These are phyloP conservation scores for Capsicum baccatum DNA, from an alignment of 257 asterid species.

Conservation along the genomic window DNA sequence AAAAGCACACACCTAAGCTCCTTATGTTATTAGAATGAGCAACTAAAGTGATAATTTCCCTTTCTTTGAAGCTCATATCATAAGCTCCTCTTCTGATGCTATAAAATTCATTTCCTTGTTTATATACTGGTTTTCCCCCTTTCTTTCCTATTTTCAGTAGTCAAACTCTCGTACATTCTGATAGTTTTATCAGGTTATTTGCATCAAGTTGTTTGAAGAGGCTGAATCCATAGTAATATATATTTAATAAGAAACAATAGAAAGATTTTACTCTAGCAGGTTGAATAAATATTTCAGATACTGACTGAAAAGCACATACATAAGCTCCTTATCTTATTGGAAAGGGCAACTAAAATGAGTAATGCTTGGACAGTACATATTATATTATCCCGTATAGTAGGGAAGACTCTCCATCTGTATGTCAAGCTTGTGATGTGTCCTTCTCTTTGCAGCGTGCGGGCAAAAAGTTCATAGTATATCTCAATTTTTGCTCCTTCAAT, in stretches of 20 bases:
- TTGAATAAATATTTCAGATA: slow-evolving; percentile 18
- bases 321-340: slow-evolving; percentile 19
- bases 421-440: neutral
- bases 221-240: neutral
- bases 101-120: neutral
- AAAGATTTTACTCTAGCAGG: slow-evolving; percentile 3
- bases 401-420: slow-evolving; percentile 1
- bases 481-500: neutral
- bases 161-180: neutral
- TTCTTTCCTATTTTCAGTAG: neutral
- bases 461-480: neutral
- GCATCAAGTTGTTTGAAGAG: neutral
- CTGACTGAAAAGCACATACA: slow-evolving; percentile 5
- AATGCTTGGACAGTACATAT: neutral
- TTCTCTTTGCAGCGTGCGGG: neutral
- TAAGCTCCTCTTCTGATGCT: too few relatives aligned
- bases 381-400: neutral
- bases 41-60: too few relatives aligned
- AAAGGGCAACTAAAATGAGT: slow-evolving; percentile 16
- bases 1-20: neutral
- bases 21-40: neutral
- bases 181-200: neutral
- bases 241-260: slow-evolving; percentile 3
- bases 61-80: too few relatives aligned
- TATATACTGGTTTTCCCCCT: slow-evolving; percentile 23